Base-by-base conservation (phyloP, 2,329 filamentous ascomycete species). In the Botrytis aclada region DNA sequence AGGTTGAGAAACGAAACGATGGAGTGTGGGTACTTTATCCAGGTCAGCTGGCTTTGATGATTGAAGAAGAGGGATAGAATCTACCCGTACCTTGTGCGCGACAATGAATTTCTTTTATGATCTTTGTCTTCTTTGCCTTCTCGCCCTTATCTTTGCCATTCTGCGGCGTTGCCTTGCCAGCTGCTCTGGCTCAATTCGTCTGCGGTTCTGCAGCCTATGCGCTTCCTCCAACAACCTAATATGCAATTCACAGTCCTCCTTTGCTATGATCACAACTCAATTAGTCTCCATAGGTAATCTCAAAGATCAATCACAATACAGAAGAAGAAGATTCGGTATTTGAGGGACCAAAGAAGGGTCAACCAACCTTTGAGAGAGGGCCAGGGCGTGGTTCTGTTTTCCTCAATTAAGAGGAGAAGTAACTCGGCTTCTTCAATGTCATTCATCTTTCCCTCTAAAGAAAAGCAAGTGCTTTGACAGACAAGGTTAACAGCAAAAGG, bases 331-430 rank as follows among this genome's bases (percentile, higher is more conserved):
- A 54, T 2, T 5, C 5, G 16, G 25, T 29, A 10, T 16, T 54
- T 54, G 47, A n/a, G 25, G 25, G 5, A 14, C 1, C 4, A 29
- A 54, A 3, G 47, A 54, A 16, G 16, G 25, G 12, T 29, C 16
- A 16, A 16, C 47, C 12, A 54, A 54, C 47, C 12, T 54, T 54
- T 2, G 16, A 3, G 47, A 29, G 47, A 51, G 10, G 45, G 5
- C 47, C 47, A 54, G 25, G 10, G 4, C 25, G n/a, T 54, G 25
- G 10, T n/a, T 7, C 2, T 51, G 12, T 14, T 14, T 5, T 6
- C 10, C 3, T 51, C 4, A 0, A 2, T 16, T 6, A 51, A 0
- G 10, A 2, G 7, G 25, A 25, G 47, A 1, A n/a, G 0, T 0
- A 54, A 29, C 3, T 29, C 12, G 2, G 12, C 25, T 12, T 16